Evolutionary conservation across 768 basidiomycete genomes (phyloP).

Genomic region (Mycena vulgaris): DNA sequence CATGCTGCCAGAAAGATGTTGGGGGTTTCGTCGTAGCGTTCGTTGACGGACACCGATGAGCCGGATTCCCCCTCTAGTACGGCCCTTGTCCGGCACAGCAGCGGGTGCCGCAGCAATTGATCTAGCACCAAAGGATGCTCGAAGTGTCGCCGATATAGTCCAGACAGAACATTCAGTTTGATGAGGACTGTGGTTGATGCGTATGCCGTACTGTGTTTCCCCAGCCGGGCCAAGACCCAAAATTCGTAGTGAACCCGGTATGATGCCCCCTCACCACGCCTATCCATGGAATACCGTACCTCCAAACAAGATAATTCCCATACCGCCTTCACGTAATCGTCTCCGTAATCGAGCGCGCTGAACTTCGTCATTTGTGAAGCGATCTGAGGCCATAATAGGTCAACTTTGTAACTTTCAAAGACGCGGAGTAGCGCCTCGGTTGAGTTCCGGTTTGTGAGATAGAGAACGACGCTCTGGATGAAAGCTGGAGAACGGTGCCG

Average conservation of each 20-base stretch:
- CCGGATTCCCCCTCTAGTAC: background rate
- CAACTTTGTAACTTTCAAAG: background rate
- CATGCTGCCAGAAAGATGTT: background rate
- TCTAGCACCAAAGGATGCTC: background rate
- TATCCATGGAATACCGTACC: background rate
- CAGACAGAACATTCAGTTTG: conserved; percentile 6
- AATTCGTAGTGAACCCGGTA: background rate
- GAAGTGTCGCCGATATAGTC: background rate
- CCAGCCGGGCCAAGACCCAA: background rate
- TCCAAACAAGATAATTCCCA: conserved; percentile 1
- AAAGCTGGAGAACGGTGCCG: background rate
- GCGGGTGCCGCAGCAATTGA: background rate
- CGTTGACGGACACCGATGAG: background rate
- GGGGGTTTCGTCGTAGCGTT: background rate
- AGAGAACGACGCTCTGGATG: background rate
- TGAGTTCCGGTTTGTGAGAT: conserved; percentile 2
- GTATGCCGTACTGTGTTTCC: background rate
- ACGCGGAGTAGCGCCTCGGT: background rate
- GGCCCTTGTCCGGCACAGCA: background rate
- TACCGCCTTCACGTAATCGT: background rate
- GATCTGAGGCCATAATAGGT: conserved; percentile 1
- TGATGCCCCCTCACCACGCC: too few species aligned
- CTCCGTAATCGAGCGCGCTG: background rate
- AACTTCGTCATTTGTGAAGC: background rate
- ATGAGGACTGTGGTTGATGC: conserved; percentile 3